Evolutionary conservation across 306 rosid genomes (phyloP).

Genomic region (Dalbergia oliveri): DNA sequence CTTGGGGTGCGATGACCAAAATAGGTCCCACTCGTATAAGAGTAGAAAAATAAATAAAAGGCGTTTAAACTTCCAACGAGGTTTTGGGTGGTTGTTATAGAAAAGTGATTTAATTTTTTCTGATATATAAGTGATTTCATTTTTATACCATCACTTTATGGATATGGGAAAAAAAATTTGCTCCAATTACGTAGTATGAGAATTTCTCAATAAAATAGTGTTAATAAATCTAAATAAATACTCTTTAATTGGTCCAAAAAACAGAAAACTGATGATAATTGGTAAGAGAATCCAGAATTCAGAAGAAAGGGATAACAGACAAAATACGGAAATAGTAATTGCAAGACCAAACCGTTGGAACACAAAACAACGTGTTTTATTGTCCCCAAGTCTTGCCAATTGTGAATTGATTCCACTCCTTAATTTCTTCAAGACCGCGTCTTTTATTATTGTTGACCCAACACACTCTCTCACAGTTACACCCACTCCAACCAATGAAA

Average conservation of each 20-base stretch:
- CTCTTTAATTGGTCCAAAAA: background rate
- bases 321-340: background rate
- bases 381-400: background rate
- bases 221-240: too few relatives aligned
- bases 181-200: too few relatives aligned
- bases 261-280: background rate
- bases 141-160: too few relatives aligned
- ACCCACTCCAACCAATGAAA: conserved; percentile 41
- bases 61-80: background rate
- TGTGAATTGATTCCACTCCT: background rate
- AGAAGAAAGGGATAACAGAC: background rate
- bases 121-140: too few relatives aligned
- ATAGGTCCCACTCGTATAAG: background rate
- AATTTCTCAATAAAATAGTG: too few relatives aligned
- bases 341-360: conserved; percentile 18
- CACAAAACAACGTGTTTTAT: background rate
- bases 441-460: background rate
- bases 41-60: too few relatives aligned
- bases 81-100: background rate
- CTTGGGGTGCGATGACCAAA: background rate
- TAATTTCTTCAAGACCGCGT: background rate
- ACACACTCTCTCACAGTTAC: background rate
- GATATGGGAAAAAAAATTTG: too few relatives aligned
- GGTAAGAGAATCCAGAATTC: background rate
- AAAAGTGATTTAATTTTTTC: too few relatives aligned